These are phyloP conservation scores for Casuarina glauca DNA, from an alignment of 306 rosid species.

Conservation along the genomic window DNA sequence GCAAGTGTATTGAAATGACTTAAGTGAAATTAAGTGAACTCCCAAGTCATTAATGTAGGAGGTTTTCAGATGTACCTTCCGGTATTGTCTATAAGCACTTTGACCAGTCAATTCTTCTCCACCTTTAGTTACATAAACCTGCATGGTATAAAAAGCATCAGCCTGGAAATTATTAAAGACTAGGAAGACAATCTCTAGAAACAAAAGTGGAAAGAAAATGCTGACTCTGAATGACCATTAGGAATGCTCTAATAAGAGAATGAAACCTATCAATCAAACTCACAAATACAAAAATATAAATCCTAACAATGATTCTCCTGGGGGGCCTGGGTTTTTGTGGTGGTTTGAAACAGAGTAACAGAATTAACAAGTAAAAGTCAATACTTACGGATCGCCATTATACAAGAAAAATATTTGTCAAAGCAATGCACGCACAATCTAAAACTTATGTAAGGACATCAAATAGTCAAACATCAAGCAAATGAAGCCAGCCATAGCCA, in stretches of 20 bases:
- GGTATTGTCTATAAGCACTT: constrained; percentile 58
- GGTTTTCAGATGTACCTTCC: constrained; percentile 47
- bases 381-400: not conserved
- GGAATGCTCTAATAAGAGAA: too few relatives aligned
- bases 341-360: not conserved
- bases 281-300: too few relatives aligned
- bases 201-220: not conserved
- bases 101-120: constrained; percentile 77
- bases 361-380: not conserved
- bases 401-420: not conserved
- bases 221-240: not conserved
- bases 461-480: not conserved
- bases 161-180: not conserved
- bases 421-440: not conserved
- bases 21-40: constrained; percentile 4
- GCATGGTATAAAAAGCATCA: constrained; percentile 26
- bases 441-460: not conserved
- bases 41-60: not conserved
- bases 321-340: not conserved
- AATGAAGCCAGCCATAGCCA: not conserved
- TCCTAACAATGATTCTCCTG: too few relatives aligned
- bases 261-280: too few relatives aligned
- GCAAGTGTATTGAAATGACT: constrained; percentile 31
- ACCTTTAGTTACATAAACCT: constrained; percentile 74
- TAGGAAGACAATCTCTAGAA: not conserved